Conservation (phyloP, 2,329 filamentous ascomycete species). For the Nemania bipapillata region DNA sequence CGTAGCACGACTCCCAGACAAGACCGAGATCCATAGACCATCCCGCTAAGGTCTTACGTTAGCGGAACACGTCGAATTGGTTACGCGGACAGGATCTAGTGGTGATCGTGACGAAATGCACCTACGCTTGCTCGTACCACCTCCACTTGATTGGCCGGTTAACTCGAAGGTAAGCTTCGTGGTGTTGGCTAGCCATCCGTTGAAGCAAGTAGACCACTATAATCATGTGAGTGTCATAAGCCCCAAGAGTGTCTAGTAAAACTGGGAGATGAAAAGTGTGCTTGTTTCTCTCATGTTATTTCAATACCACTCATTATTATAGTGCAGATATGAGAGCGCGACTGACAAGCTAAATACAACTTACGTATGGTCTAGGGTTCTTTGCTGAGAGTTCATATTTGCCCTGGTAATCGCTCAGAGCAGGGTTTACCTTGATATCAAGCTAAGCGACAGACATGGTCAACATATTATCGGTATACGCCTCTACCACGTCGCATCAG, state of each 20-base stretch:
- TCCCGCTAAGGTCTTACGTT: constrained; percentile 28
- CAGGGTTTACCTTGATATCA: constrained; percentile 32
- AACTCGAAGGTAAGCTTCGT: constrained; percentile 36
- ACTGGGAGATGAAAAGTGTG: neutral
- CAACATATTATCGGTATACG: neutral
- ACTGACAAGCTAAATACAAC: neutral
- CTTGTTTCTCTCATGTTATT: too few relatives aligned
- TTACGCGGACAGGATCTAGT: neutral
- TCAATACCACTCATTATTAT: neutral
- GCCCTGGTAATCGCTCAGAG: constrained; percentile 32
- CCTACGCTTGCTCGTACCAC: constrained; percentile 36
- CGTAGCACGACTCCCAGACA: constrained; percentile 39
- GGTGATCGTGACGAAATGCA: neutral
- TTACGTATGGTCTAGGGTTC: constrained; percentile 35
- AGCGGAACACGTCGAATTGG: neutral
- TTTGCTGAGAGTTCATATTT: constrained; percentile 25
- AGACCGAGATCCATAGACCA: constrained; percentile 42
- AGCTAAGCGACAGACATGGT: constrained; percentile 15
- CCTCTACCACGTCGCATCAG: neutral
- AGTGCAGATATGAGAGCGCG: neutral
- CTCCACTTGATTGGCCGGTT: constrained; percentile 16
- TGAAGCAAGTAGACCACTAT: constrained; percentile 40
- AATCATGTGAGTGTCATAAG: neutral
- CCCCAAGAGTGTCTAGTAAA: neutral
- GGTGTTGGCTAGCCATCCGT: constrained; percentile 31